Evolutionary conservation across 352 stramenopile species (phyloP).

Genomic region (Globisporangium orthogonon): DNA sequence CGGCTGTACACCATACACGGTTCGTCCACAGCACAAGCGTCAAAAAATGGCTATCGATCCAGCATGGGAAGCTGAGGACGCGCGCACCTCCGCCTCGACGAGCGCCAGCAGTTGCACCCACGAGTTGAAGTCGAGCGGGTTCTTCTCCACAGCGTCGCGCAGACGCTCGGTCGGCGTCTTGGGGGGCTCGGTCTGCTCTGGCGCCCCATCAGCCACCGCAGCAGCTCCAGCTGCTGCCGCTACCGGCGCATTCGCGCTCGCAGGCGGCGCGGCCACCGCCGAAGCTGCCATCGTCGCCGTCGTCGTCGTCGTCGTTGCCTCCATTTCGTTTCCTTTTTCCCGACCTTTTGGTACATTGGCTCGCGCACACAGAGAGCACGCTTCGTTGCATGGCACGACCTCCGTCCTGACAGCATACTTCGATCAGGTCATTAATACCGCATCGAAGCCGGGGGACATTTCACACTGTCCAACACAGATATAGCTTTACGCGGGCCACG

Average conservation of each 20-base stretch:
- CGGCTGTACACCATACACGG: slow-evolving; percentile 13
- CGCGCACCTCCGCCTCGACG: slow-evolving; percentile 55
- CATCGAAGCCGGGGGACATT: neutral
- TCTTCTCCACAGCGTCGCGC: slow-evolving; percentile 43
- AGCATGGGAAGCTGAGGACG: neutral
- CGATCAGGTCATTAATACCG: neutral
- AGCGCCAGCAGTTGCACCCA: slow-evolving; percentile 70
- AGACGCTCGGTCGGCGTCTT: slow-evolving; percentile 47
- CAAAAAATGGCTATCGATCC: too few relatives aligned
- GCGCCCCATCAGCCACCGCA: neutral
- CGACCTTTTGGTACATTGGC: neutral
- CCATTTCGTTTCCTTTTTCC: slow-evolving; percentile 5
- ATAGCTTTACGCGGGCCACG: too few relatives aligned
- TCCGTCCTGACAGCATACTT: neutral
- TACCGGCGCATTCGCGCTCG: neutral
- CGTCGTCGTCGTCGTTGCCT: slow-evolving; percentile 5
- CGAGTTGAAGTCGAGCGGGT: slow-evolving; percentile 76
- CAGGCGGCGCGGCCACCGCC: neutral
- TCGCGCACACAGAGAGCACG: neutral
- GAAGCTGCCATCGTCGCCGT: slow-evolving; percentile 1
- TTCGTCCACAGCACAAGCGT: neutral
- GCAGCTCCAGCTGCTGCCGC: too few relatives aligned
- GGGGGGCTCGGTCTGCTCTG: neutral
- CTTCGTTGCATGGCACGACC: neutral
- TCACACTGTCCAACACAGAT: neutral